Evolutionary conservation across 371 early-diverging fungal species (phyloP), one percentile per base, ranked within the genome.

Genomic region (Quaeritorhiza haematococci): DNA sequence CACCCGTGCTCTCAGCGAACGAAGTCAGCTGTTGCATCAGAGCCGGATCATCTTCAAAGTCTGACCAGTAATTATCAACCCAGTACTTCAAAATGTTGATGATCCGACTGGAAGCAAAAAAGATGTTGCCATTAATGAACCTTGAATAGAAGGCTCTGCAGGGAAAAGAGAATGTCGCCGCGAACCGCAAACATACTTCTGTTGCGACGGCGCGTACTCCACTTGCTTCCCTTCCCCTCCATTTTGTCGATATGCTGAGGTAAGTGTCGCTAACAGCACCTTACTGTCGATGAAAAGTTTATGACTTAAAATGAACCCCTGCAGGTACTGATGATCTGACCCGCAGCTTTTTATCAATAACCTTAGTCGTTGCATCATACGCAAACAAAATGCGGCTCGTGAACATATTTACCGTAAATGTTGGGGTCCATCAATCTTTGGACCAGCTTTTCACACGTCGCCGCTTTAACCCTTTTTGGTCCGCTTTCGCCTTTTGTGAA

Each of bases 31-130:
- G 54, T 4, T 58, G 51, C 45, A 68, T 62, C 26, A 76, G 51
- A 0, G 42, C 49, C 29, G 62, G 53, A 48, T 72, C 64, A 5
- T 65, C 68, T 33, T 63, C 63, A 55, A 80, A 80, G 51, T 80
- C 81, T n/a, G 34, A 41, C 78, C 79, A 81, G 61, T 74, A 75
- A 29, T 72, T 60, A 49, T 81, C 78, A 5, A 78, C 56, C 82
- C 82, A 81, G 45, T 62, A 68, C 52, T 74, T 74, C 1, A 78
- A 29, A 26, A 64, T 59, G 53, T 79, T 73, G 2, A 71, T 59
- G 45, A 69, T 60, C 51, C 74, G 33, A 61, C 19, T 29, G 28
- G 27, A 6, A 19, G 7, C 19, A 17, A 19, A 10, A 4, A 17
- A 19, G 13, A 24, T 23, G 27, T 29, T 10, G 1, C 33, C 29